Evolutionary conservation across 2,329 filamentous ascomycete genomes (phyloP).

Genomic region (Alternaria ethzedia): DNA sequence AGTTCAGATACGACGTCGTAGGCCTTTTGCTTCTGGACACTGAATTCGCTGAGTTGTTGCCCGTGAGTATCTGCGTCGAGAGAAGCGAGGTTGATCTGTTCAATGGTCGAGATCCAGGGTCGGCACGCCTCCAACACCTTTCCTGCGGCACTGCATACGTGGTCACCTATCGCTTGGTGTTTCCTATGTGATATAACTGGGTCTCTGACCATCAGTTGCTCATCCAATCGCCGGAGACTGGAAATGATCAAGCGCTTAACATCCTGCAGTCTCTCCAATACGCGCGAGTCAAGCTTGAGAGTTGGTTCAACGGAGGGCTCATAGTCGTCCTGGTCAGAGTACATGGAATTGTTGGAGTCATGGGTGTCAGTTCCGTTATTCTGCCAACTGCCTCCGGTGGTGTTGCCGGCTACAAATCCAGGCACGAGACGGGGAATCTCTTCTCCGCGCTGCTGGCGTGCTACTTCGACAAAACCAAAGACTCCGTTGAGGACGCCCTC

Average conservation of each 20-base stretch:
- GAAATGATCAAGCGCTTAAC: conserved; percentile 84
- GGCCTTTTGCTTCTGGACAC: conserved; percentile 86
- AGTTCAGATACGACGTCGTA: conserved; percentile 95
- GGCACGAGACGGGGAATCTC: conserved; percentile 92
- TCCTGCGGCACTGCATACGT: conserved; percentile 77
- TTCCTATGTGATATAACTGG: conserved; percentile 80
- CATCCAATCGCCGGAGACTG: conserved; percentile 85
- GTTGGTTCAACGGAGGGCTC: conserved; percentile 76
- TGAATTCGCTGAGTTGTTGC: conserved; percentile 85
- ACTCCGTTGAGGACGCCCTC: conserved; percentile 94
- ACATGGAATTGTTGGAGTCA: conserved; percentile 68
- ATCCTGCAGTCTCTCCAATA: conserved; percentile 85
- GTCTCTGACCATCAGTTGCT: conserved; percentile 76
- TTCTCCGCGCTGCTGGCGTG: conserved; percentile 89
- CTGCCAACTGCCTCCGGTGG: conserved; percentile 85
- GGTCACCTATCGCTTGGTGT: conserved; percentile 82
- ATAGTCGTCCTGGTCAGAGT: conserved; percentile 84
- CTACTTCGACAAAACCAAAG: conserved; percentile 95
- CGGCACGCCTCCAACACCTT: conserved; percentile 88
- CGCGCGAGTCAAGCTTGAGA: conserved; percentile 73
- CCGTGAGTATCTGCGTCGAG: conserved; percentile 80
- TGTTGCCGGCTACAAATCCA: conserved; percentile 88
- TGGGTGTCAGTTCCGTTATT: conserved; percentile 68
- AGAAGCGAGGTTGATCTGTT: conserved; percentile 87
- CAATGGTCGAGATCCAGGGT: conserved; percentile 86